phyloP scores from a whole-genome alignment of 805 yeast species.

The Tanozyma kutaoensis region DNA sequence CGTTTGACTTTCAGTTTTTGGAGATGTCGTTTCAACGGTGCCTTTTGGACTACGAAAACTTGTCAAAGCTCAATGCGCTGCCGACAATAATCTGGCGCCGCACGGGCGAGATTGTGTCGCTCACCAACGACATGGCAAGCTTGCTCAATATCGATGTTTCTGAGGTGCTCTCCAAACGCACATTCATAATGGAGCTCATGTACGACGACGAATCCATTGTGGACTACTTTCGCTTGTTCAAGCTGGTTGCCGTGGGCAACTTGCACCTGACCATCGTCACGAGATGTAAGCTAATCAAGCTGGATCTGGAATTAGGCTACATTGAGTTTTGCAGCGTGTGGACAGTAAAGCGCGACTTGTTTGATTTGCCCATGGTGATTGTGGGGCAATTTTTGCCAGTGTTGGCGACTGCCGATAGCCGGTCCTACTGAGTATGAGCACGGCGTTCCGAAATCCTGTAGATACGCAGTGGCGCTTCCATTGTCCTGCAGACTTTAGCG shows the following conservation, averaged over 20 bases:
- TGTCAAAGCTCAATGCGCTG: conserved; percentile 42
- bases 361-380: conserved; percentile 74
- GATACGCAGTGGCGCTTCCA: too few species aligned
- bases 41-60: conserved; percentile 29
- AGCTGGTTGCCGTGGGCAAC: conserved; percentile 59
- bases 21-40: conserved; percentile 33
- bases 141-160: conserved; percentile 51
- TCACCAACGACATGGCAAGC: conserved; percentile 61
- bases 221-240: conserved; percentile 59
- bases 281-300: conserved; percentile 31
- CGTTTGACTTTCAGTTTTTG: conserved; percentile 48
- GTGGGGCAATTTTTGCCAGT: conserved; percentile 74
- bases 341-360: conserved; percentile 76
- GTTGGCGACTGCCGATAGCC: too few species aligned
- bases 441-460: too few species aligned
- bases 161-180: conserved; percentile 43
- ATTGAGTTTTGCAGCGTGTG: conserved; percentile 68
- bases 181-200: conserved; percentile 70
- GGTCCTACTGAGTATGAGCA: too few species aligned
- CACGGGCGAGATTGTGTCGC: conserved; percentile 74
- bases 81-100: conserved; percentile 82
- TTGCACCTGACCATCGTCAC: conserved; percentile 39
- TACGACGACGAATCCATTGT: conserved; percentile 60
- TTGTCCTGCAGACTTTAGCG: too few species aligned
- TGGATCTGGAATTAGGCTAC: conserved; percentile 8